Base-by-base conservation (phyloP, 2,329 filamentous ascomycete species). In the Fusarium musae region DNA sequence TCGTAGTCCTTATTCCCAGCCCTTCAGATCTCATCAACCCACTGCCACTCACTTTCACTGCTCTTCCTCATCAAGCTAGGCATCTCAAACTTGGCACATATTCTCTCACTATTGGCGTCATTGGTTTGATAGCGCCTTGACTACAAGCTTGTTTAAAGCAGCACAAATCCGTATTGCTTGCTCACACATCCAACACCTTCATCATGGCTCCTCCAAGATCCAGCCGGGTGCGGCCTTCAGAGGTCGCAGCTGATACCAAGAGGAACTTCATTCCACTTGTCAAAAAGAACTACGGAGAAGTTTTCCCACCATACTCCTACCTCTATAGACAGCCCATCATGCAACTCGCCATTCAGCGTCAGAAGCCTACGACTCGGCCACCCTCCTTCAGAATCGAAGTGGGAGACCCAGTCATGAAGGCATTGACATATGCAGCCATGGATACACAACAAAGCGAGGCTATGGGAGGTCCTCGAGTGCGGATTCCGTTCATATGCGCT, bases 161-260 rank as follows among this genome's bases (percentile, higher is more conserved):
- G 28, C 32, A 67, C 42, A 60, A 34, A 37, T 44, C 44, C 26
- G 36, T 69, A 40, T 58, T 49, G 52, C 52, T 58, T 62, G 44
- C 17, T 58, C 49, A 26, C 44, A 30, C 42, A 61, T 50, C 23
- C 40, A 39, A 44, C 46, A 63, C 34, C 44, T 59, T 69, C 56
- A 49, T 49, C 36, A 83, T 83, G 82, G 78, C 78, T 44, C 78
- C 81, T 28, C 75, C 79, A 47, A 82, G 75, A 70, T 77, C 80
- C 36, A 77, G 78, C 65, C 77, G 79, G 37, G 79, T 82, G 56
- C 78, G 79, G 76, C 82, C 82, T 37, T 82, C 91, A 44, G 92
- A 94, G 73, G 89, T 94, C 60, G 92, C 92, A 61, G 88, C 90
- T 32, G 92, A 93, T 79, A 92, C 91, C n/a, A 93, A 93, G 81